Evolutionary conservation across 2,329 filamentous ascomycete species (phyloP), one percentile per base, ranked within the genome.

Genomic region (Dothideomycetes sp.): DNA sequence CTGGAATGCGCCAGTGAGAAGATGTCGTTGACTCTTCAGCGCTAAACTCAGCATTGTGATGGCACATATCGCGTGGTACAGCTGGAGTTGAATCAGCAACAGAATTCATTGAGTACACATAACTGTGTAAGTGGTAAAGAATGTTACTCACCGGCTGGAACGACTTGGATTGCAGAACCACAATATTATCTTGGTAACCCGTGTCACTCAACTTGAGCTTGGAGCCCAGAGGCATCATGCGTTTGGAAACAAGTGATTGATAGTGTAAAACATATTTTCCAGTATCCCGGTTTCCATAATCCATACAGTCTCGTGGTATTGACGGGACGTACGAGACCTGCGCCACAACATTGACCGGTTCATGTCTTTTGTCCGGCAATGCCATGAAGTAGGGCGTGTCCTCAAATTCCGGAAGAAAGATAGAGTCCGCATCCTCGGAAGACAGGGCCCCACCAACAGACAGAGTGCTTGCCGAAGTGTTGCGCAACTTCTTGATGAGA

Each of bases 11-110:
- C 70, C 64, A 15, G 65, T 63, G 30, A 73, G 58, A 7, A 47
- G 42, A 15, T 45, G 33, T n/a, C 36, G 30, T 15, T 36, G 29
- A 5, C 43, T 36, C 49, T 69, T 71, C 30, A 75, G 61, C 16
- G 69, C 71, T 17, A 70, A 70, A 20, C 43, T 44, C 12, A 47
- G 33, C 7, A 47, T 13, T 6, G 45, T 47, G n/a, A 76, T 56
- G 5, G 73, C 72, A 61, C 73, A 73, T 45, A 77, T 73, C 9
- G 73, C 71, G 51, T 75, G 69, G 36, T 69, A 68, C 41, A 76
- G 63, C 70, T 73, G 34, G 28, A 34, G 15, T 13, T 43, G 13
- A 22, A 20, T 22, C 11, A 45, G 37, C 17, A 27, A 4, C 12
- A 7, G 2, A 12, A 18, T 7, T 3, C 20, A 13, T 25, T 3